A percentile compares a stretch with the other conserved stretches of the same genome.
Conservation (phyloP, 768 basidiomycete genomes). For the Rubroboletus satanas region DNA sequence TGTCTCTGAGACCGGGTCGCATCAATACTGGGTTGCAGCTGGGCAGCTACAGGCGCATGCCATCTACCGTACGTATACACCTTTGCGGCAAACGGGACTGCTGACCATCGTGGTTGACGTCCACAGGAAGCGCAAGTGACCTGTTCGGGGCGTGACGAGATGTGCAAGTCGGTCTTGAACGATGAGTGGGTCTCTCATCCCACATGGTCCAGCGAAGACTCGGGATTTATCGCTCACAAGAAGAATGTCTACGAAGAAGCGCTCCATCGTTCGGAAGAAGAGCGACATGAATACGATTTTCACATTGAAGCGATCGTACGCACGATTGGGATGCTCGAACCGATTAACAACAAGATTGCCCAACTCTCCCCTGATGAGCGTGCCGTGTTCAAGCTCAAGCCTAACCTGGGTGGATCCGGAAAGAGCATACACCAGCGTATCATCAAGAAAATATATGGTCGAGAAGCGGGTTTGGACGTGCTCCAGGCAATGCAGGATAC, state of each 20-base stretch:
- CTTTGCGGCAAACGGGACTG: neutral
- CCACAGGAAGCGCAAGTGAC: conserved; percentile 77
- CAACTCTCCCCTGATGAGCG: conserved; percentile 78
- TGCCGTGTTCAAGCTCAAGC: conserved; percentile 77
- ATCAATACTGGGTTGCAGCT: conserved; percentile 68
- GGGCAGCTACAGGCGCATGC: conserved; percentile 89
- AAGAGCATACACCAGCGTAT: conserved; percentile 92
- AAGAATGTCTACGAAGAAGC: conserved; percentile 98
- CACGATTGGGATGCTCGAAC: conserved; percentile 88
- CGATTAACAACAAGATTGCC: conserved; percentile 82
- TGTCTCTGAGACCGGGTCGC: conserved; percentile 46
- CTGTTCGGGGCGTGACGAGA: conserved; percentile 94
- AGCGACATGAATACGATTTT: conserved; percentile 98
- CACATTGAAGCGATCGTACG: conserved; percentile 94
- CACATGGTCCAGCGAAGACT: conserved; percentile 91
- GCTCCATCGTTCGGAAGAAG: conserved; percentile 93
- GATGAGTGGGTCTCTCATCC: conserved; percentile 99
- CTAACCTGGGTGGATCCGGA: conserved; percentile 76
- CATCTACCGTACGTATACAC: conserved; percentile 59
- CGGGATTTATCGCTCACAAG: conserved; percentile 84
- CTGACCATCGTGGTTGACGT: neutral
- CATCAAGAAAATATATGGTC: conserved; percentile 96
- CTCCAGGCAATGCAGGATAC: conserved; percentile 89
- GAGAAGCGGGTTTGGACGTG: conserved; percentile 77
- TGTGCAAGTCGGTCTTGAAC: conserved; percentile 94